Conservation (phyloP, 2,329 filamentous ascomycete species). For the Beauveria australis region DNA sequence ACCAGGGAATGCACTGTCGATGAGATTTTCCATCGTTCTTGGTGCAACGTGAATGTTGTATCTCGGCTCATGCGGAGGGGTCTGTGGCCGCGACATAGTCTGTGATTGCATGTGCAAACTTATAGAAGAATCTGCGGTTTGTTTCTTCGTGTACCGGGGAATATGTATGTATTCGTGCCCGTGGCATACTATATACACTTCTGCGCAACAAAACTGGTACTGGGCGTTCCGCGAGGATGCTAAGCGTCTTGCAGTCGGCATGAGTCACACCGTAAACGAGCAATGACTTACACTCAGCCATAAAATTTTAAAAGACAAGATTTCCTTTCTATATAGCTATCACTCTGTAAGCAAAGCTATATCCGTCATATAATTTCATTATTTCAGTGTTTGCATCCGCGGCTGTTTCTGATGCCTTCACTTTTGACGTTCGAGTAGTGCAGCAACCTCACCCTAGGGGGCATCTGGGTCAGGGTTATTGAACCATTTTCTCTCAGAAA, state of each 20-base stretch:
- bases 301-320: background rate
- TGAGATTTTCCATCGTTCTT: constrained; percentile 11
- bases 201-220: background rate
- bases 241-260: background rate
- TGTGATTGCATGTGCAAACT: background rate
- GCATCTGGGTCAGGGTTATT: constrained; percentile 11
- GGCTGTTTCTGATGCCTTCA: background rate
- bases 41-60: constrained; percentile 14
- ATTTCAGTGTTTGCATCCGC: background rate
- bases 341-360: too few relatives aligned
- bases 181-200: background rate
- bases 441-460: background rate
- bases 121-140: background rate
- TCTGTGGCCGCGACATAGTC: constrained; percentile 12
- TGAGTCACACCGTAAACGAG: background rate
- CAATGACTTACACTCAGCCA: background rate
- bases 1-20: constrained; percentile 10
- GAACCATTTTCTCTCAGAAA: constrained; percentile 13
- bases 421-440: too few relatives aligned
- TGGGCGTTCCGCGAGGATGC: background rate
- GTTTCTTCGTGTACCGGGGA: too few relatives aligned
- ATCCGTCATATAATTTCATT: too few relatives aligned
- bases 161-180: background rate
- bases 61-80: constrained; percentile 16
- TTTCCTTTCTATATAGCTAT: too few relatives aligned